These are phyloP conservation scores for Immersiella caudata DNA, from an alignment of 495 filamentous ascomycete species.

Conservation along the genomic window DNA sequence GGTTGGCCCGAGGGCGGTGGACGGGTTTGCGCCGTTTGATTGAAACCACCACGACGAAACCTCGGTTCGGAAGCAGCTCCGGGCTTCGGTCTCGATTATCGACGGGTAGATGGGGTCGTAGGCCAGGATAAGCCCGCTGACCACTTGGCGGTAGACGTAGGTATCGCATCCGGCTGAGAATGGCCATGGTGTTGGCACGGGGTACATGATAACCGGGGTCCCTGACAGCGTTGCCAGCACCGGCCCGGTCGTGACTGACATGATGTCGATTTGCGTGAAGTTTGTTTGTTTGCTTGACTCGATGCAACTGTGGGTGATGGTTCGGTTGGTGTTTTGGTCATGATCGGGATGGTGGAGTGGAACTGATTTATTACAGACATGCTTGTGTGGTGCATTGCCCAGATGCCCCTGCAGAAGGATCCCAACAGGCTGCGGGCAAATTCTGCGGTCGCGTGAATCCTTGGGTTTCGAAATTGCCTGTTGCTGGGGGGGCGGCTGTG, in stretches of 20 bases:
- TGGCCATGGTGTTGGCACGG: conserved; percentile 12
- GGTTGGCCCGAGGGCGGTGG: conserved; percentile 6
- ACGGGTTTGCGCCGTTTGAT: neutral
- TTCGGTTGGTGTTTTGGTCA: too few species aligned
- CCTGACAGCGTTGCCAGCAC: neutral
- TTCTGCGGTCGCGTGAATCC: too few species aligned
- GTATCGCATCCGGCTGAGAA: neutral
- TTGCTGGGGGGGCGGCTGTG: too few species aligned
- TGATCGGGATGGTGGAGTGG: too few species aligned
- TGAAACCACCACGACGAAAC: neutral
- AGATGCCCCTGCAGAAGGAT: too few species aligned
- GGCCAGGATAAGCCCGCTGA: neutral
- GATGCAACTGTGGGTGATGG: too few species aligned
- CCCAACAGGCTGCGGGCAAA: too few species aligned
- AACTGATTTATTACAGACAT: too few species aligned
- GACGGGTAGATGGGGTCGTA: neutral
- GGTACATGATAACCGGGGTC: conserved; percentile 2
- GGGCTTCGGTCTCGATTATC: neutral
- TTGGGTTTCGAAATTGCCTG: too few species aligned
- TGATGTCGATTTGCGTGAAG: too few species aligned
- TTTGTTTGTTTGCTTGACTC: too few species aligned
- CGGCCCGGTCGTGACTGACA: conserved; percentile 6
- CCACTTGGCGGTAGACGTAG: neutral
- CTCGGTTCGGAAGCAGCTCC: neutral
- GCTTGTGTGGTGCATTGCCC: too few species aligned